Conservation (phyloP, 1,139 yeast genomes). For the Schwanniomyces etchellsii region DNA sequence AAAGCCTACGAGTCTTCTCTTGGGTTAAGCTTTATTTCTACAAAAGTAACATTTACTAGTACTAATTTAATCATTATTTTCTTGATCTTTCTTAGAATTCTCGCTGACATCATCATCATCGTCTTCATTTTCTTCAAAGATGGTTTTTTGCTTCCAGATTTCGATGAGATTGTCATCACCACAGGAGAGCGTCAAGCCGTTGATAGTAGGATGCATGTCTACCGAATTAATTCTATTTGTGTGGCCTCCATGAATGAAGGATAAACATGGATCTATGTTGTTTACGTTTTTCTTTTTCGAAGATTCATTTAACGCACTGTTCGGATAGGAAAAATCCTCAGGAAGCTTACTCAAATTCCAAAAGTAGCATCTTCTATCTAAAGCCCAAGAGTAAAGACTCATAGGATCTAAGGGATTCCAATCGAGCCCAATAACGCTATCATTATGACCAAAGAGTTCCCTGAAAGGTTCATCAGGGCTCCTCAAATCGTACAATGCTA, state of each 20-base stretch:
- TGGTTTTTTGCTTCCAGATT: conserved; percentile 48
- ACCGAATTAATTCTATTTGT: conserved; percentile 47
- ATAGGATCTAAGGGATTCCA: conserved; percentile 32
- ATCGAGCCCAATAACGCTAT: conserved; percentile 30
- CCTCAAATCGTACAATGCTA: conserved; percentile 47
- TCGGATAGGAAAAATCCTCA: conserved; percentile 39
- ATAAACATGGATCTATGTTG: conserved; percentile 54
- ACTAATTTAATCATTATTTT: too few relatives aligned
- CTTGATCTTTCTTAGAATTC: too few relatives aligned
- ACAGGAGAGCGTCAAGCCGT: conserved; percentile 37
- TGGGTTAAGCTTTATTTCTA: too few relatives aligned
- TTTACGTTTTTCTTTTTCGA: conserved; percentile 23
- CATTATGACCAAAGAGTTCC: conserved; percentile 46
- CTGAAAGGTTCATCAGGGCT: conserved; percentile 42
- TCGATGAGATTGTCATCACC: conserved; percentile 52
- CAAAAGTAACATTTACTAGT: too few relatives aligned
- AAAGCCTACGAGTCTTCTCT: too few relatives aligned
- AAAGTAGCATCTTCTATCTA: conserved; percentile 42
- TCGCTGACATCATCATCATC: conserved; percentile 19
- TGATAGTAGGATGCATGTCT: conserved; percentile 43
- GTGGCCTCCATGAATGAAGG: conserved; percentile 57
- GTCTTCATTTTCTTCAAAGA: conserved; percentile 39
- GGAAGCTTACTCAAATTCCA: conserved; percentile 47
- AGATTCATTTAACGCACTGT: conserved; percentile 15
- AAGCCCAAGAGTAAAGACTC: conserved; percentile 40